Base-by-base conservation (phyloP, 2,329 filamentous ascomycete species). In the Talaromyces sp. region DNA sequence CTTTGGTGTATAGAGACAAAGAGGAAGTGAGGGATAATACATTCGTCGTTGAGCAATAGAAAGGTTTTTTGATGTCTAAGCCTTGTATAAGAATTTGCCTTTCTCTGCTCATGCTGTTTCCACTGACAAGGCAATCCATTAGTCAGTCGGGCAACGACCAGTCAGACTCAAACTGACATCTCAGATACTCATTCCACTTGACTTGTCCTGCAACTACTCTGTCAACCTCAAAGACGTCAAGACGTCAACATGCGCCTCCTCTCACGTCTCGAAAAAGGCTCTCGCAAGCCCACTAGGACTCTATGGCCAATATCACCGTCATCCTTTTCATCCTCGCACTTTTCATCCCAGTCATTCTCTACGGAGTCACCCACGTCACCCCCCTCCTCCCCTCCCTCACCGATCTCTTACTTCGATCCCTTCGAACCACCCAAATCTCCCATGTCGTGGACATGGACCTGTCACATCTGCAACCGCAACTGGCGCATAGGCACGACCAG, bases 361-460 rank as follows among this genome's bases (percentile, higher is more conserved):
- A 27, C 39, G 39, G 50, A 35, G 16, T 37, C 33, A 33, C 31
- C 31, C 35, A n/a, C 49, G 3, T 54, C 50, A 24, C 33, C 22
- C 16, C 56, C 37, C 37, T 43, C 56, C 11, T 45, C 56, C 4
- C 39, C 56, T 0, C 24, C 16, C 13, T 60, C 43, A 35, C 31
- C 58, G 24, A 24, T 50, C 19, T 19, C 24, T 50, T 37, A 33
- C 41, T 60, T 22, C 11, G 24, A 61, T 45, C 19, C 13, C 33
- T 27, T 24, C 13, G 13, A 41, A 16, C 33, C 6, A 39, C 49
- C 59, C 33, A 54, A 39, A 50, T n/a, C 11, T 11, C 66, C 66
- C n/a, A 16, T 41, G 13, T n/a, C 35, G 22, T 86, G 83, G 84
- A 73, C 82, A 39, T 86, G 84, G 84, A 77, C 79, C 68, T 86